Conservation (phyloP, 78 protist genomes). For the Cyanophora paradoxa region DNA sequence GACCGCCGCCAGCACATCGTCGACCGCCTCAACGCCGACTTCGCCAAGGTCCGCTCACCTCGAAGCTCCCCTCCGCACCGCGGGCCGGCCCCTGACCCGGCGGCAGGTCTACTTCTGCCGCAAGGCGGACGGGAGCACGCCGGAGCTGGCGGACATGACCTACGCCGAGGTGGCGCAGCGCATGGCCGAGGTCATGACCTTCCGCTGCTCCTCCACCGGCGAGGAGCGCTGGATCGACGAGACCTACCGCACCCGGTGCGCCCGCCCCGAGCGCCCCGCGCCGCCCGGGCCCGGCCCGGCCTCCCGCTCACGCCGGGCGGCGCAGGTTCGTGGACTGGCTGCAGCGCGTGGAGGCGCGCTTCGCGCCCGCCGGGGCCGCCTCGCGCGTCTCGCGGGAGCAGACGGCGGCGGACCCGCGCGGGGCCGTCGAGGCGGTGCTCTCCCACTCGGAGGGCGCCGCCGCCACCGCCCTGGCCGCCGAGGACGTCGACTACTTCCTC, state of each 20-base stretch:
- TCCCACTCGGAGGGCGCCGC: neutral
- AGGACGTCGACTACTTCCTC: conserved; percentile 42
- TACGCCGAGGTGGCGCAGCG: conserved; percentile 40
- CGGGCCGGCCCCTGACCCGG: too few species aligned
- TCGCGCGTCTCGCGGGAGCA: neutral
- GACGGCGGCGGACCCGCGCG: neutral
- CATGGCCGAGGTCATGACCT: conserved; percentile 23
- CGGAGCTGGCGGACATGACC: conserved; percentile 28
- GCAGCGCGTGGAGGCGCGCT: conserved; percentile 44
- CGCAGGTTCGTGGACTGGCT: neutral
- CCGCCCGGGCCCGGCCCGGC: too few species aligned
- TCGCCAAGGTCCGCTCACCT: too few species aligned
- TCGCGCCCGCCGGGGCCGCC: neutral
- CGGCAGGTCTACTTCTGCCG: conserved; percentile 41
- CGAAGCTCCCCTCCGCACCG: too few species aligned
- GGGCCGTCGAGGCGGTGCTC: neutral
- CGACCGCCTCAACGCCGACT: conserved; percentile 44
- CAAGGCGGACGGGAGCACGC: conserved; percentile 28
- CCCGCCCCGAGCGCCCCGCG: too few species aligned
- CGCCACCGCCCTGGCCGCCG: neutral
- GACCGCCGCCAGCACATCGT: conserved; percentile 15
- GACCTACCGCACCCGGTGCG: neutral
- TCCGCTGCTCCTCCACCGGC: neutral
- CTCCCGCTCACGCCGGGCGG: too few species aligned
- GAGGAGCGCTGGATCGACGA: conserved; percentile 38